phyloP scores from a whole-genome alignment of 164 flowering plant genomes.

The Sextonia rubra region DNA sequence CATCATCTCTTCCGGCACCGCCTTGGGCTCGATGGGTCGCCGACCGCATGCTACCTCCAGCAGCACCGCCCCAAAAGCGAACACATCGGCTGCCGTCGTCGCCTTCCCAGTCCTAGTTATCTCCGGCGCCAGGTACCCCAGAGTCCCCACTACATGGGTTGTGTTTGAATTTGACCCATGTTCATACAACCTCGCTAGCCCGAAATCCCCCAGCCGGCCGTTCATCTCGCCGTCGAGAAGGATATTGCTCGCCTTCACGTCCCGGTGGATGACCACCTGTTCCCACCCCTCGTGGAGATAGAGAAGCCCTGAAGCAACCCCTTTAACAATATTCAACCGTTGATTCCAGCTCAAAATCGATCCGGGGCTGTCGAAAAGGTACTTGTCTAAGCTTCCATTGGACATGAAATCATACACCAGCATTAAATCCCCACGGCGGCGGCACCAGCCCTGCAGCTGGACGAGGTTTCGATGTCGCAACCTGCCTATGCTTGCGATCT shows the following conservation, averaged over 20 bases:
- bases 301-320: slow-evolving; percentile 53
- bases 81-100: slow-evolving; percentile 48
- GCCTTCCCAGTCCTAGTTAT: slow-evolving; percentile 50
- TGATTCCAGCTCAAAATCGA: slow-evolving; percentile 40
- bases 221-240: slow-evolving; percentile 50
- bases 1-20: slow-evolving; percentile 38
- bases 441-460: slow-evolving; percentile 27
- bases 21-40: slow-evolving; percentile 50
- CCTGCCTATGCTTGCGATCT: slow-evolving; percentile 55
- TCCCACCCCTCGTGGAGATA: slow-evolving; percentile 66
- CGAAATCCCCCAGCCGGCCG: slow-evolving; percentile 35
- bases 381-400: slow-evolving; percentile 59
- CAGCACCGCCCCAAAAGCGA: slow-evolving; percentile 54
- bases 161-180: slow-evolving; percentile 57
- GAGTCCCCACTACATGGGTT: slow-evolving; percentile 54
- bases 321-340: slow-evolving; percentile 49
- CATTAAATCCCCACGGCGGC: slow-evolving; percentile 18
- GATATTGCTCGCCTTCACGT: slow-evolving; percentile 61
- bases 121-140: slow-evolving; percentile 72
- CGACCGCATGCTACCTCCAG: slow-evolving; percentile 58
- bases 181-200: slow-evolving; percentile 50
- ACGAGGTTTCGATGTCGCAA: slow-evolving; percentile 60
- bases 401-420: slow-evolving; percentile 66
- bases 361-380: slow-evolving; percentile 40
- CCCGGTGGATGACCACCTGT: slow-evolving; percentile 62